A percentile compares a stretch with the other conserved stretches of the same genome.
phyloP scores from a whole-genome alignment of 768 basidiomycete genomes.

The Lactarius indigo region DNA sequence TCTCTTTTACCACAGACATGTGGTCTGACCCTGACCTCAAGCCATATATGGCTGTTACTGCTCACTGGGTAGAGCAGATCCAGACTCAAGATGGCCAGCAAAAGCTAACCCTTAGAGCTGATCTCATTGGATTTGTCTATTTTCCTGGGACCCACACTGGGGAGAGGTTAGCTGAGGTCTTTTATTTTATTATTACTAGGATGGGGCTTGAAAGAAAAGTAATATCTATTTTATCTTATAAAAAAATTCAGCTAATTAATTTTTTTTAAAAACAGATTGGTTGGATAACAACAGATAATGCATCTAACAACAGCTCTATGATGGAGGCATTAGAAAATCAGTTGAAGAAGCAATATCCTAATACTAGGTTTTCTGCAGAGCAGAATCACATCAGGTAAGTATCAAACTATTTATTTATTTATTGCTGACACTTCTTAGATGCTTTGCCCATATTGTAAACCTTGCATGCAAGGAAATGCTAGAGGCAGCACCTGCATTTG shows the following conservation, averaged over 20 bases:
- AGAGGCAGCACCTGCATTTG: neutral
- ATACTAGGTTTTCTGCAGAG: neutral
- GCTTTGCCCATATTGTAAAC: conserved; percentile 7
- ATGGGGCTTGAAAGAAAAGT: neutral
- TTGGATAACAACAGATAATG: conserved; percentile 7
- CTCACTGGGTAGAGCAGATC: too few relatives aligned
- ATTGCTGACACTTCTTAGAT: neutral
- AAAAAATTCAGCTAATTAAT: neutral
- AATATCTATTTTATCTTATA: neutral
- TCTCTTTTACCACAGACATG: too few relatives aligned
- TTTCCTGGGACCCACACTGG: conserved; percentile 1
- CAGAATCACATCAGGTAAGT: neutral
- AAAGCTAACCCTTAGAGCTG: neutral
- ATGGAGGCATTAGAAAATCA: too few relatives aligned
- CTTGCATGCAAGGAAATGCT: neutral
- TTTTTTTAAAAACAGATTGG: neutral
- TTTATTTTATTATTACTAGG: neutral
- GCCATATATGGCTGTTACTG: too few relatives aligned
- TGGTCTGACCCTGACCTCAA: too few relatives aligned
- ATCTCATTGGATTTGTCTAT: neutral
- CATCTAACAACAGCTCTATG: neutral
- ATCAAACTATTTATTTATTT: neutral
- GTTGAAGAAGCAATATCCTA: neutral
- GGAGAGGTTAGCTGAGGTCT: neutral
- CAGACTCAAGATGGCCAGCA: too few relatives aligned